Conservation (phyloP, 805 yeast species). For the Sugiyamaella boreocaroliniensis region DNA sequence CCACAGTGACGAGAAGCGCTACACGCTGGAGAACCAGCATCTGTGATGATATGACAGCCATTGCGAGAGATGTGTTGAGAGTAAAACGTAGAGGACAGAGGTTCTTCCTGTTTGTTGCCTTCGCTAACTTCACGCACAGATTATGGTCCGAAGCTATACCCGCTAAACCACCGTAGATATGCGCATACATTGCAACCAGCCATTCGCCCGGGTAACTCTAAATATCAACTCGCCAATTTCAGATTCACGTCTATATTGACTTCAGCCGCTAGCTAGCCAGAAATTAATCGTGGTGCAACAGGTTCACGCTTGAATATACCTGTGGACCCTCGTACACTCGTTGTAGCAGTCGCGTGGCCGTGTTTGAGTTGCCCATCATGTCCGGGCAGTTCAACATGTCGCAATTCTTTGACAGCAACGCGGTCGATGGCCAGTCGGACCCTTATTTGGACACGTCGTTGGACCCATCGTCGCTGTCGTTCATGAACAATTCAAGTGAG, state of each 20-base stretch:
- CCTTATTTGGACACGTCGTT: neutral
- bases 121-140: too few relatives aligned
- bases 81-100: too few relatives aligned
- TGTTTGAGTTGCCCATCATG: neutral
- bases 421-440: neutral
- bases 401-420: slow-evolving; percentile 1
- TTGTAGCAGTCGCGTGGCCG: neutral
- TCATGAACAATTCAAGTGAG: slow-evolving; percentile 2
- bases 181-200: neutral
- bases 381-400: neutral
- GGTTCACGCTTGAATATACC: neutral
- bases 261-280: neutral
- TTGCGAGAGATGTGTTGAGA: neutral
- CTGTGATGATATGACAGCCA: slow-evolving; percentile 17
- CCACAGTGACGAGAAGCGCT: slow-evolving; percentile 22
- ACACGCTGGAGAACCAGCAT: slow-evolving; percentile 22
- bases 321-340: neutral
- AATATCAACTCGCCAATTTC: neutral
- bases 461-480: slow-evolving; percentile 13
- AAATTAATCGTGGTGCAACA: too few relatives aligned
- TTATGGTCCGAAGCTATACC: too few relatives aligned
- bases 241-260: too few relatives aligned
- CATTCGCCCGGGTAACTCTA: neutral
- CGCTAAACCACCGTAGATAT: neutral
- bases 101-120: too few relatives aligned